Evolutionary conservation across 2,329 filamentous ascomycete genomes (phyloP).

Genomic region (Calonectria pteridis): DNA sequence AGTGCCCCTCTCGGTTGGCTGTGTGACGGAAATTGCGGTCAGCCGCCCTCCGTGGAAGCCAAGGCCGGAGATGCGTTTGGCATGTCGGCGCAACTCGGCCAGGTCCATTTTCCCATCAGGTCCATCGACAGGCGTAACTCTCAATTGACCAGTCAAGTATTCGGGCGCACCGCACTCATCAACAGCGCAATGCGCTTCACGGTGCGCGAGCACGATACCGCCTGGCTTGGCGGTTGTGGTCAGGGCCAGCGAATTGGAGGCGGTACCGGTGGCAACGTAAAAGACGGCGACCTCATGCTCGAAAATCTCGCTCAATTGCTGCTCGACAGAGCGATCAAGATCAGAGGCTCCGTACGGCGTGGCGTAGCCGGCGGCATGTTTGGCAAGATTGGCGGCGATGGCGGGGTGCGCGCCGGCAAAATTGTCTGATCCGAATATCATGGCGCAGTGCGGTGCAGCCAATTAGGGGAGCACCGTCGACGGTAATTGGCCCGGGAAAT

Average conservation of each 20-base stretch:
- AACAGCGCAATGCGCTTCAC: background rate
- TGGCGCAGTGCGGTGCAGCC: background rate
- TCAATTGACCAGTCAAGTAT: background rate
- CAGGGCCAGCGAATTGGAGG: conserved; percentile 6
- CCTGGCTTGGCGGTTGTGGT: conserved; percentile 6
- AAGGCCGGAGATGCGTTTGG: background rate
- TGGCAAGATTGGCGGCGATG: conserved; percentile 7
- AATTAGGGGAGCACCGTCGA: background rate
- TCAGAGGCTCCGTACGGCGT: conserved; percentile 3
- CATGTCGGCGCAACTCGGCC: background rate
- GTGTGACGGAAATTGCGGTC: conserved; percentile 6
- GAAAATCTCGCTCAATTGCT: conserved; percentile 3
- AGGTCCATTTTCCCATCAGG: conserved; percentile 3
- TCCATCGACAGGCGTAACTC: background rate
- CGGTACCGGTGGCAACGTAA: conserved; percentile 14
- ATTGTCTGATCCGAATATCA: conserved; percentile 15
- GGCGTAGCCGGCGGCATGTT: background rate
- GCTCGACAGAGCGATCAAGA: background rate
- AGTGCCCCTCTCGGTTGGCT: conserved; percentile 8
- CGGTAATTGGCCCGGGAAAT: background rate
- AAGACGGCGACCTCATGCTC: conserved; percentile 7
- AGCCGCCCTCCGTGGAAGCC: conserved; percentile 6
- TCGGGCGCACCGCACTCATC: conserved; percentile 19
- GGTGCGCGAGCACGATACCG: conserved; percentile 5
- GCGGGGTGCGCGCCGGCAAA: conserved; percentile 11